A percentile compares a stretch with the other conserved stretches of the same genome.
phyloP scores from a whole-genome alignment of 2,329 filamentous ascomycete species.

The Paecilomyces sp. region DNA sequence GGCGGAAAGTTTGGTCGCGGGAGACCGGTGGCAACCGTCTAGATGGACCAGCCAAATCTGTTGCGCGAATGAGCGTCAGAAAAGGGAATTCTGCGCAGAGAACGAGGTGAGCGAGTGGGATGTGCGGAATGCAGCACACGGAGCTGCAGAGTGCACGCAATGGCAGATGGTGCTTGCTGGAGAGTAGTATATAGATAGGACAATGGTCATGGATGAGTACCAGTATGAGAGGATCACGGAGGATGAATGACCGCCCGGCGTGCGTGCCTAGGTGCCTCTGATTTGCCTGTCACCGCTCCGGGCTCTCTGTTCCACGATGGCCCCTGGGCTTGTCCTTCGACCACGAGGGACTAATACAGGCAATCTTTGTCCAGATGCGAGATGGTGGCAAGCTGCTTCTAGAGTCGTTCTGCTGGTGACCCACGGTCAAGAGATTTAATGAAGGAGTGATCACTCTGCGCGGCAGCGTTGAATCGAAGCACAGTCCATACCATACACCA shows the following conservation, averaged over 20 bases:
- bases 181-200: background rate
- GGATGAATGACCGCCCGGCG: slow-evolving; percentile 4
- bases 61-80: background rate
- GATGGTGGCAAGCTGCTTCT: background rate
- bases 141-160: background rate
- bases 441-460: background rate
- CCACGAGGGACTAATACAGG: background rate
- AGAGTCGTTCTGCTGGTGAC: background rate
- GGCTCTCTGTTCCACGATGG: background rate
- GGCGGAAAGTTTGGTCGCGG: background rate
- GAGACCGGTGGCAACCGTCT: background rate
- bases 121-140: background rate
- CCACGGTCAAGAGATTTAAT: background rate
- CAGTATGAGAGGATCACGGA: background rate
- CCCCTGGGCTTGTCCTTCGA: background rate
- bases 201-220: too few species aligned
- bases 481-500: background rate
- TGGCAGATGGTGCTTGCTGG: background rate
- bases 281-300: slow-evolving; percentile 11
- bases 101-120: background rate
- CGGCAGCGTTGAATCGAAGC: background rate
- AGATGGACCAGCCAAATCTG: background rate
- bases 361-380: background rate
- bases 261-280: slow-evolving; percentile 11
- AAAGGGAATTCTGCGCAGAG: background rate